A percentile compares a stretch with the other conserved stretches of the same genome.
Conservation (phyloP, 1,284 basidiomycete genomes). For the Mycosarcoma maydis region DNA sequence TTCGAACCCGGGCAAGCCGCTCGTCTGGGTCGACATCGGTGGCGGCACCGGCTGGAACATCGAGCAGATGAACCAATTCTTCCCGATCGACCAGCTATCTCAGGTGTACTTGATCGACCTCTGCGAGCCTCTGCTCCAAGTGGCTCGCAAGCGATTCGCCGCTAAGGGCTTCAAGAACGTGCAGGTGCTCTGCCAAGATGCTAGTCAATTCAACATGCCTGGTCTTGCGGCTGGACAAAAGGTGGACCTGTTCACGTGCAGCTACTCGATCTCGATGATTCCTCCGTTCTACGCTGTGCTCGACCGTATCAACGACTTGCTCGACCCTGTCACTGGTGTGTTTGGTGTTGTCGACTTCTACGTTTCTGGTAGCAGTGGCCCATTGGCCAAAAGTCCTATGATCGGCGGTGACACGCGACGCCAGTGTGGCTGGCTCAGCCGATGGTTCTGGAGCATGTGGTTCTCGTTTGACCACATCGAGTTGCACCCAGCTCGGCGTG, state of each 20-base stretch:
- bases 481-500: slow-evolving; percentile 73
- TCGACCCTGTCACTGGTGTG: slow-evolving; percentile 76
- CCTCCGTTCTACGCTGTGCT: slow-evolving; percentile 77
- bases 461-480: slow-evolving; percentile 82
- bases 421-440: slow-evolving; percentile 77
- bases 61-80: slow-evolving; percentile 80
- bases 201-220: slow-evolving; percentile 76
- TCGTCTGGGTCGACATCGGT: slow-evolving; percentile 84
- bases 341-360: slow-evolving; percentile 83
- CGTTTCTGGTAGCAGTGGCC: slow-evolving; percentile 74
- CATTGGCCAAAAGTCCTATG: slow-evolving; percentile 70
- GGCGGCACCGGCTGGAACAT: slow-evolving; percentile 86
- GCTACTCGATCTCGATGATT: slow-evolving; percentile 70
- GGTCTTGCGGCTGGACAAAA: slow-evolving; percentile 54
- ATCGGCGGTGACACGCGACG: slow-evolving; percentile 78
- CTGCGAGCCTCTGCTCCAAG: slow-evolving; percentile 78
- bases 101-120: slow-evolving; percentile 80
- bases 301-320: slow-evolving; percentile 77
- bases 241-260: slow-evolving; percentile 66
- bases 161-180: slow-evolving; percentile 80
- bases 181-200: slow-evolving; percentile 79
- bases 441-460: slow-evolving; percentile 76
- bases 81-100: slow-evolving; percentile 69
- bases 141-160: slow-evolving; percentile 77
- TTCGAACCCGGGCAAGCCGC: slow-evolving; percentile 69